Conservation (phyloP, 768 basidiomycete species). For the Rhizopogon vinicolor region DNA sequence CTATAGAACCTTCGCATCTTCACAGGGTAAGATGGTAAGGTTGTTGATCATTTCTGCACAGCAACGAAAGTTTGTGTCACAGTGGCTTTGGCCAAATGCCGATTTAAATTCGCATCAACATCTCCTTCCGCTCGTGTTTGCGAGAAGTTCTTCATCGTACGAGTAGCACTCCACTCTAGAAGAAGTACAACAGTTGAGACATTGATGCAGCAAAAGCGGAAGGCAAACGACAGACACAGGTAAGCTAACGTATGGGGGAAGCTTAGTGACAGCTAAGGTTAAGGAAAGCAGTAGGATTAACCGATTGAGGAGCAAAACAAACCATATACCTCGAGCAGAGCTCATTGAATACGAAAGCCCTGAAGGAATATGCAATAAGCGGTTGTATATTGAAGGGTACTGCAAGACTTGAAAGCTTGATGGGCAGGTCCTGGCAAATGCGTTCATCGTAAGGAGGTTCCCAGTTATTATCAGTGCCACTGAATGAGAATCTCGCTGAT, state of each 20-base stretch:
- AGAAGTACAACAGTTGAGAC: constrained; percentile 38
- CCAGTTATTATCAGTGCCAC: too few species aligned
- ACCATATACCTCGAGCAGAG: too few species aligned
- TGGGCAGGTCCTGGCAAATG: too few species aligned
- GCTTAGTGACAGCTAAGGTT: constrained; percentile 26
- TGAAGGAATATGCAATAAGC: too few species aligned
- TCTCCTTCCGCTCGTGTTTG: constrained; percentile 26
- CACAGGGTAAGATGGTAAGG: constrained; percentile 17
- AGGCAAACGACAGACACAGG: constrained; percentile 44
- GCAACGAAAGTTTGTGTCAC: constrained; percentile 73
- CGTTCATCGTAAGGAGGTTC: too few species aligned
- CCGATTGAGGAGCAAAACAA: too few species aligned
- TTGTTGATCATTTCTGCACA: too few species aligned
- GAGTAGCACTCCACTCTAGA: constrained; percentile 64
- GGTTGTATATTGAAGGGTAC: too few species aligned
- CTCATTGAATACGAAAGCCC: too few species aligned
- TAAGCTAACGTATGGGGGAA: constrained; percentile 30
- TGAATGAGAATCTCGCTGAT: too few species aligned
- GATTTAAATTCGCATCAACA: constrained; percentile 49
- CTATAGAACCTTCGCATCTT: constrained; percentile 19
- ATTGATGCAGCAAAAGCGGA: constrained; percentile 18
- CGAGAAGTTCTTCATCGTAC: constrained; percentile 40
- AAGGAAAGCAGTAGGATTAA: constrained; percentile 32
- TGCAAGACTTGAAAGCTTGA: too few species aligned
- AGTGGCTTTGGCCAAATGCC: constrained; percentile 56